These are phyloP conservation scores for Adansonia rubrostipa DNA, from an alignment of 441 rosid genomes.

Conservation along the genomic window DNA sequence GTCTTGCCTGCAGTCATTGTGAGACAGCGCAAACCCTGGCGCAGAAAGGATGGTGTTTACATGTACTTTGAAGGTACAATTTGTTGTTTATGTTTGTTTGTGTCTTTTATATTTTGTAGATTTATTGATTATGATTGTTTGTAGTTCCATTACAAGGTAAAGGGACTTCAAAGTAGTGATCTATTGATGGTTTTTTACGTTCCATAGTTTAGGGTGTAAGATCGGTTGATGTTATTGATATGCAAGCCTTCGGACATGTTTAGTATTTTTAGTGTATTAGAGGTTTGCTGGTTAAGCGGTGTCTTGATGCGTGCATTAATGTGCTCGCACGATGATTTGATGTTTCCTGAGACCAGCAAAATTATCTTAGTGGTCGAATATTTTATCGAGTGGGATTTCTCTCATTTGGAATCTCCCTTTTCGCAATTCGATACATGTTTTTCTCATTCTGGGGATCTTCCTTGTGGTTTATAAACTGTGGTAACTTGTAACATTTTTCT, in stretches of 20 bases:
- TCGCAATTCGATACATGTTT: background rate
- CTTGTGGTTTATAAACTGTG: background rate
- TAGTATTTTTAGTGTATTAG: background rate
- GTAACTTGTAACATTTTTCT: background rate
- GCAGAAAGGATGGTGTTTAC: slow-evolving; percentile 85
- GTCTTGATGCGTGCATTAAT: background rate
- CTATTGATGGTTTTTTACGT: background rate
- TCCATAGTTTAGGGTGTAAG: background rate
- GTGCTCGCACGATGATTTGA: background rate
- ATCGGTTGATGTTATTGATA: background rate
- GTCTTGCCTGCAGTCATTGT: slow-evolving; percentile 85
- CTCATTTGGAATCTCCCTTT: background rate
- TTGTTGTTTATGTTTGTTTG: background rate
- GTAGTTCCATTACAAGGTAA: background rate
- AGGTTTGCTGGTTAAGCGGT: background rate
- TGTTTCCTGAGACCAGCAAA: background rate
- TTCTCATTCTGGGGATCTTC: background rate
- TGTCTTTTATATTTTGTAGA: background rate
- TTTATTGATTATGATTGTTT: background rate
- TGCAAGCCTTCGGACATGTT: background rate
- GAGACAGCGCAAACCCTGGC: slow-evolving; percentile 85
- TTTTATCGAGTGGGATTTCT: background rate
- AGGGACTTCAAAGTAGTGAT: background rate
- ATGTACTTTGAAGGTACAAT: slow-evolving; percentile 80
- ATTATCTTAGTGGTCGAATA: background rate